A percentile compares a stretch with the other conserved stretches of the same genome.
These are phyloP conservation scores for Crepidotus variabilis DNA, from an alignment of 768 basidiomycete genomes.

Conservation along the genomic window DNA sequence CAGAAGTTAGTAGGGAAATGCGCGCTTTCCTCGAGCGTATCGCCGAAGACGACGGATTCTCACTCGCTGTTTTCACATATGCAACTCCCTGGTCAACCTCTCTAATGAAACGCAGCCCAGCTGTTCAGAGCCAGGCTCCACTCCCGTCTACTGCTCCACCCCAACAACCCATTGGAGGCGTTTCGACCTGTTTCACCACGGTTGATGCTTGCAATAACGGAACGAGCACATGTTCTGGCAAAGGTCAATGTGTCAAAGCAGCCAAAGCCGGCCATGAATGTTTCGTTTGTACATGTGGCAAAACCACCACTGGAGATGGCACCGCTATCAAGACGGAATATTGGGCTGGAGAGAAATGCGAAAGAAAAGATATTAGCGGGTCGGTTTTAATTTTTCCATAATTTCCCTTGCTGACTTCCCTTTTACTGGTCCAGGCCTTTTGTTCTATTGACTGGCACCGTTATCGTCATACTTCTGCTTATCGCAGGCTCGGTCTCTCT, in stretches of 20 bases:
- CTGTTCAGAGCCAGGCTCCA: conserved; percentile 44
- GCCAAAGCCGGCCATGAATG: conserved; percentile 56
- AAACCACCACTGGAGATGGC: conserved; percentile 45
- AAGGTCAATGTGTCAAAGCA: conserved; percentile 61
- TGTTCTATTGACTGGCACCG: conserved; percentile 68
- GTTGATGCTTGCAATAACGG: conserved; percentile 52
- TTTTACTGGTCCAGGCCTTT: conserved; percentile 50
- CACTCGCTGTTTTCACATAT: conserved; percentile 53
- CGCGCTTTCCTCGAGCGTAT: conserved; percentile 45
- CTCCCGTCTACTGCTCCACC: conserved; percentile 37
- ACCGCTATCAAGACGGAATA: conserved; percentile 50
- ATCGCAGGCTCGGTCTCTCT: conserved; percentile 65
- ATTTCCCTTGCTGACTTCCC: conserved; percentile 7
- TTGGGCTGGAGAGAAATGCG: conserved; percentile 77
- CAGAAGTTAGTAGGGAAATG: conserved; percentile 38
- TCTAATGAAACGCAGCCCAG: conserved; percentile 33
- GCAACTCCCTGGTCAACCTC: conserved; percentile 22
- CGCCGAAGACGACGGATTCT: conserved; percentile 31
- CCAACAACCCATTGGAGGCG: conserved; percentile 51
- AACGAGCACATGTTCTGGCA: conserved; percentile 66
- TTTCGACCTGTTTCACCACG: conserved; percentile 61
- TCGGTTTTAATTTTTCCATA: conserved; percentile 33
- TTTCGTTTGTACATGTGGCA: conserved; percentile 50
- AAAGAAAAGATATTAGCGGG: conserved; percentile 80
- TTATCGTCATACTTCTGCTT: conserved; percentile 58